A percentile compares a stretch with the other conserved stretches of the same genome.
These are phyloP conservation scores for Fraxinus xanthoxyloides DNA, from an alignment of 305 asterid species.

Conservation along the genomic window DNA sequence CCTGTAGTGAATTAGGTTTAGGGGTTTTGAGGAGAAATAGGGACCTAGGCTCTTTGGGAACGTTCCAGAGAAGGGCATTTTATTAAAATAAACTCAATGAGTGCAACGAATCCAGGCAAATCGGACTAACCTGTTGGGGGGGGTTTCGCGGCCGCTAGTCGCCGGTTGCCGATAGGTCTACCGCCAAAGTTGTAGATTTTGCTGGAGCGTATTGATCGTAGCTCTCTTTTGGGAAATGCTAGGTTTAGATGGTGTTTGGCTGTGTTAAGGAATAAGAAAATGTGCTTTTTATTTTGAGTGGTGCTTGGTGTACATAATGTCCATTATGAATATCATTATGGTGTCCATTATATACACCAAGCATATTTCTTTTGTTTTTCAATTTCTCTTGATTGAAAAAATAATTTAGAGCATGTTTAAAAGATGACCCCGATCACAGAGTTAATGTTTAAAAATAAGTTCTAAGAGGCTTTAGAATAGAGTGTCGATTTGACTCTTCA, in stretches of 20 bases:
- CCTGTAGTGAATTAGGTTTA: not conserved
- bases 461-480: too few relatives aligned
- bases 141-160: not conserved
- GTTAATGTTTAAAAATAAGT: too few relatives aligned
- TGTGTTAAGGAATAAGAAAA: not conserved
- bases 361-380: too few relatives aligned
- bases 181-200: not conserved
- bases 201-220: not conserved
- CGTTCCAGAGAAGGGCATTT: not conserved
- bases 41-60: not conserved
- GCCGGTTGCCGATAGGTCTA: not conserved
- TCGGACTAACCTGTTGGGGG: not conserved
- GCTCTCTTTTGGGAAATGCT: not conserved
- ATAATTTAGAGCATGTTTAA: too few relatives aligned
- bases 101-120: not conserved
- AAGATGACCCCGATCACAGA: too few relatives aligned
- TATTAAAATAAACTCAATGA: not conserved
- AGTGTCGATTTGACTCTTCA: too few relatives aligned
- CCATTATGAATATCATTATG: too few relatives aligned
- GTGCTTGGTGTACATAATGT: too few relatives aligned
- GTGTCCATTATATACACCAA: too few relatives aligned
- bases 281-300: not conserved
- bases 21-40: not conserved
- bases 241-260: not conserved
- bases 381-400: too few relatives aligned